Percentiles rank a stretch among this genome's conserved stretches.
Conservation (phyloP, 768 basidiomycete species). For the Leucosporidium creatinivorum region DNA sequence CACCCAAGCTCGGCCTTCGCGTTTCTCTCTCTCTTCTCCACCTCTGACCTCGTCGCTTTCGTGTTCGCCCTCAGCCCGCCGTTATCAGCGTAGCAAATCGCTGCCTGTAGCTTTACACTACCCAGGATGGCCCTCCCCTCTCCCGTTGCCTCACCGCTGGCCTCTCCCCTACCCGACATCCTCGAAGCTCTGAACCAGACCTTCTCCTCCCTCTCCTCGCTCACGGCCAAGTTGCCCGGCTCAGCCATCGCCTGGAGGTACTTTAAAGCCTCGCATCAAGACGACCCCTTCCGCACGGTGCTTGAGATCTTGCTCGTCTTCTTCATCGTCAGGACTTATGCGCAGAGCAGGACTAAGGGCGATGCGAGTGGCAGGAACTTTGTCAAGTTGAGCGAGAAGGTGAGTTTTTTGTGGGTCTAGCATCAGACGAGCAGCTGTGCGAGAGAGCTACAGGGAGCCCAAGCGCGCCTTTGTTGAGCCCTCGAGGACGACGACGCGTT, state of each 20-base stretch:
- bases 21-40: too few relatives aligned
- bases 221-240: constrained; percentile 40
- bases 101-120: too few relatives aligned
- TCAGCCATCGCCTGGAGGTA: constrained; percentile 39
- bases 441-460: not conserved
- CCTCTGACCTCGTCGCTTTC: too few relatives aligned
- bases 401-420: constrained; percentile 43
- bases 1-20: too few relatives aligned
- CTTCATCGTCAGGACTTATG: constrained; percentile 81
- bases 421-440: too few relatives aligned
- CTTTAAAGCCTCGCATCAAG: constrained; percentile 83
- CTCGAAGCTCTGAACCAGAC: not conserved
- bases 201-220: not conserved
- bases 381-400: constrained; percentile 85
- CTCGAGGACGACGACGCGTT: not conserved
- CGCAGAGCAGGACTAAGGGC: constrained; percentile 79
- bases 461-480: not conserved
- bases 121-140: too few relatives aligned
- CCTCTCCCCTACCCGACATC: not conserved
- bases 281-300: constrained; percentile 86
- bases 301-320: constrained; percentile 80
- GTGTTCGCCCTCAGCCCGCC: too few relatives aligned
- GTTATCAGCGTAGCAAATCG: too few relatives aligned
- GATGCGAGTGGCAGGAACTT: constrained; percentile 80
- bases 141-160: not conserved